Evolutionary conservation across 2,329 filamentous ascomycete genomes (phyloP), one percentile per base, ranked within the genome.

Genomic region (Diaporthe citri): DNA sequence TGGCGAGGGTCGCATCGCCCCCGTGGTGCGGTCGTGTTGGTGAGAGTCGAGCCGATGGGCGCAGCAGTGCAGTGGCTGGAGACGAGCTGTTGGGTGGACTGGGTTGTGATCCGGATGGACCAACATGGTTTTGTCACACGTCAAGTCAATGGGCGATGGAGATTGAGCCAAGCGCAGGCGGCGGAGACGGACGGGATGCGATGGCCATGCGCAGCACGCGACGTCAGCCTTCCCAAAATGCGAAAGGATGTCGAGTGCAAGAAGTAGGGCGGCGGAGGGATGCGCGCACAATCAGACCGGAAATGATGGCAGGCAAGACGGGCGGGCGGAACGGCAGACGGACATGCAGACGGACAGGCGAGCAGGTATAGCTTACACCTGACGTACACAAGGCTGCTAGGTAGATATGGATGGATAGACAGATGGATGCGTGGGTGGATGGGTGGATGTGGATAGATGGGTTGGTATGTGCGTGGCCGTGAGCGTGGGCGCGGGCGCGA

Each of bases 61-160:
- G 48, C 64, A 69, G 64, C 64, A 69, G 48, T 55, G 64, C 34
- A 69, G 64, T 41, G 64, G 64, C 64, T 69, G 64, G 5, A 55
- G 64, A 55, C 22, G 64, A 28, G 17, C 36, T 52, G 64, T 55
- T 69, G 64, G 64, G 36, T 55, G 48, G 64, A 25, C 48, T 52
- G 48, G 64, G 34, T 69, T 55, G 64, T 31, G 64, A 69, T 52
- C 64, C 64, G 48, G 48, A 39, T 39, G 64, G 64, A 69, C 64
- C 64, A 69, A 69, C 64, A 69, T 69, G 64, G 64, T 69, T 51
- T 69, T 39, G 36, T 69, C 48, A 55, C 64, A 55, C 34, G n/a
- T 55, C 64, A 39, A 52, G n/a, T 69, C 64, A 69, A 69, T 41
- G 64, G 28, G 31, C 31, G 13, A 13, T 55, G 41, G 48, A 28